phyloP scores from a whole-genome alignment of 805 yeast species.

The Hanseniaspora occidentalis region DNA sequence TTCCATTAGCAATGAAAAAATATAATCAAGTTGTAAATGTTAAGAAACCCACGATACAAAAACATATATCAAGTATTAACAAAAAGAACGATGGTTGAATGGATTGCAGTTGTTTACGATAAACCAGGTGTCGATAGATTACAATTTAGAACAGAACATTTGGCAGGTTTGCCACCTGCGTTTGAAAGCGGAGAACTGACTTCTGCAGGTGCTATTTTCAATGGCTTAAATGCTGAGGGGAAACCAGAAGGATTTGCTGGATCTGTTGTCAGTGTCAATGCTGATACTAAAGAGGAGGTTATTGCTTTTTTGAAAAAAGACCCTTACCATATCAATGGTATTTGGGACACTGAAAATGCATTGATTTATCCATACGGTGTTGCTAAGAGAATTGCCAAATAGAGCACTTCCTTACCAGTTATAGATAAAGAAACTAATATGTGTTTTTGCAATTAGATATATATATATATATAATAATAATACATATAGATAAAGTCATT shows the following conservation, averaged over 20 bases:
- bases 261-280: slow-evolving; percentile 48
- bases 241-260: slow-evolving; percentile 48
- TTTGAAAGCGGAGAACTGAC: slow-evolving; percentile 34
- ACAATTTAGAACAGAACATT: slow-evolving; percentile 38
- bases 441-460: background rate
- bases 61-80: background rate
- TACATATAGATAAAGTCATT: no score
- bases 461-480: slow-evolving; percentile 4
- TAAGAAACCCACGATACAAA: background rate
- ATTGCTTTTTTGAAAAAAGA: slow-evolving; percentile 52
- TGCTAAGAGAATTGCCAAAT: slow-evolving; percentile 32
- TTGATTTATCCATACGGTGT: slow-evolving; percentile 43
- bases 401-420: slow-evolving; percentile 4
- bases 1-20: background rate
- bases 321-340: slow-evolving; percentile 47
- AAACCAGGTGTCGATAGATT: slow-evolving; percentile 51
- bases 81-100: slow-evolving; percentile 35
- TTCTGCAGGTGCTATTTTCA: slow-evolving; percentile 40
- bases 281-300: slow-evolving; percentile 54
- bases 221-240: slow-evolving; percentile 30
- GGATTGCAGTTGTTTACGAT: slow-evolving; percentile 59
- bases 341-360: slow-evolving; percentile 64
- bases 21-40: background rate
- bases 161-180: slow-evolving; percentile 32
- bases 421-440: background rate